Evolutionary conservation across 148 eudicot genomes (phyloP).

Genomic region (Pouteria glomerata): DNA sequence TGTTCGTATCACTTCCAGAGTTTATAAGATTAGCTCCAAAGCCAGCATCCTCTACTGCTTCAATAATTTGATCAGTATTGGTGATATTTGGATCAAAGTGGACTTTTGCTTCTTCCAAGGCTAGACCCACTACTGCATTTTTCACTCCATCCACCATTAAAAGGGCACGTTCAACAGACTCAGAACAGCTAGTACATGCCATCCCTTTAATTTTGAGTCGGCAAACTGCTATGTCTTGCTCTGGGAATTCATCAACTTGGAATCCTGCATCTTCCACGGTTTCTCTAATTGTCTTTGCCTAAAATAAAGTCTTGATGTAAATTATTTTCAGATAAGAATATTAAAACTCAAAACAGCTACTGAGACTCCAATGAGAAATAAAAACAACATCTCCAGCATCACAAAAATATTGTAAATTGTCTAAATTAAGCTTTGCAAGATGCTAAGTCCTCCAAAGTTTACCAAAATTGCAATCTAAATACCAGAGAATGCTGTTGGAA

Average conservation of each 20-base stretch:
- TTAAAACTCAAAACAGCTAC: not conserved
- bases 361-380: not conserved
- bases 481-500: no score
- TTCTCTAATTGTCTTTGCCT: conserved; percentile 75
- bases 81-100: conserved; percentile 82
- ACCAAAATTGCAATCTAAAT: no score
- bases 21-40: conserved; percentile 86
- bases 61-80: conserved; percentile 38
- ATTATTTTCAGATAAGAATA: not conserved
- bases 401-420: not conserved
- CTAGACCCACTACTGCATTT: conserved; percentile 87
- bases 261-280: conserved; percentile 80
- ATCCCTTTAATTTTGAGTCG: conserved; percentile 82
- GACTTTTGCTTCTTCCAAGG: conserved; percentile 94
- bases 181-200: conserved; percentile 98
- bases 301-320: conserved; percentile 8
- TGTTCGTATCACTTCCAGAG: conserved; percentile 66
- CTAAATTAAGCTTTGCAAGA: not conserved
- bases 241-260: conserved; percentile 60
- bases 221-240: conserved; percentile 72
- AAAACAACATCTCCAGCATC: not conserved
- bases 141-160: conserved; percentile 71
- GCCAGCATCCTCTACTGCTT: conserved; percentile 83
- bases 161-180: conserved; percentile 79
- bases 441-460: no score